A percentile compares a stretch with the other conserved stretches of the same genome.
phyloP scores from a whole-genome alignment of 2,329 filamentous ascomycete genomes.

The Diplodia seriata region DNA sequence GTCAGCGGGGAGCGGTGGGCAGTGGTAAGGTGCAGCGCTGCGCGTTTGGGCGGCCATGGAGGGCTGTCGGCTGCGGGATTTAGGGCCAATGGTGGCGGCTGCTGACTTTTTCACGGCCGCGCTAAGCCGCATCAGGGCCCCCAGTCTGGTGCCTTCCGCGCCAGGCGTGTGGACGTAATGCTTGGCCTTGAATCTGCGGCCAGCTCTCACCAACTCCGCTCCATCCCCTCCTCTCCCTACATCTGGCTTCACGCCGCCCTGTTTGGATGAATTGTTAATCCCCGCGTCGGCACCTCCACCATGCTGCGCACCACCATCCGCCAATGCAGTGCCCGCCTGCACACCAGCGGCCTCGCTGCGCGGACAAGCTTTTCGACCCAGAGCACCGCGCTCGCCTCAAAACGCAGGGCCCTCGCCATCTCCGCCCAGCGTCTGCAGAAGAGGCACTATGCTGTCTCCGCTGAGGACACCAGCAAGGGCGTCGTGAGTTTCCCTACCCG shows the following conservation, averaged over 20 bases:
- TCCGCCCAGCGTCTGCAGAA: constrained; percentile 54
- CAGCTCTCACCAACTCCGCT: constrained; percentile 8
- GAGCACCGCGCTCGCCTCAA: constrained; percentile 54
- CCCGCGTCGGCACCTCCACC: constrained; percentile 50
- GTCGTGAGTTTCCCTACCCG: constrained; percentile 58
- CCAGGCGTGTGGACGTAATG: constrained; percentile 11
- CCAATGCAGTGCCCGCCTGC: constrained; percentile 69
- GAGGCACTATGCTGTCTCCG: constrained; percentile 65
- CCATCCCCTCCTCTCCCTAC: constrained; percentile 14
- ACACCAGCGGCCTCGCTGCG: constrained; percentile 57
- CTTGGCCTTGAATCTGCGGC: constrained; percentile 23
- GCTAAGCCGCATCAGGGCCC: constrained; percentile 17
- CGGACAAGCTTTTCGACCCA: constrained; percentile 53
- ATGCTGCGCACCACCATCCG: constrained; percentile 77
- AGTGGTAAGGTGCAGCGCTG: neutral
- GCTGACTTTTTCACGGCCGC: constrained; percentile 20
- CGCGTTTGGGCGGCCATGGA: constrained; percentile 3
- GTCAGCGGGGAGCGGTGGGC: neutral
- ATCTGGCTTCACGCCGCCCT: constrained; percentile 16
- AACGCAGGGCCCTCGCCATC: constrained; percentile 56
- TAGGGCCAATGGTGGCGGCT: constrained; percentile 28
- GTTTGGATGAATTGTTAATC: constrained; percentile 33
- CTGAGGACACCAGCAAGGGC: constrained; percentile 65
- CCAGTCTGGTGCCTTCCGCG: constrained; percentile 10
- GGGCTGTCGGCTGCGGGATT: constrained; percentile 19